Conservation (phyloP, 2,329 filamentous ascomycete species). For the Neonectria magnoliae region DNA sequence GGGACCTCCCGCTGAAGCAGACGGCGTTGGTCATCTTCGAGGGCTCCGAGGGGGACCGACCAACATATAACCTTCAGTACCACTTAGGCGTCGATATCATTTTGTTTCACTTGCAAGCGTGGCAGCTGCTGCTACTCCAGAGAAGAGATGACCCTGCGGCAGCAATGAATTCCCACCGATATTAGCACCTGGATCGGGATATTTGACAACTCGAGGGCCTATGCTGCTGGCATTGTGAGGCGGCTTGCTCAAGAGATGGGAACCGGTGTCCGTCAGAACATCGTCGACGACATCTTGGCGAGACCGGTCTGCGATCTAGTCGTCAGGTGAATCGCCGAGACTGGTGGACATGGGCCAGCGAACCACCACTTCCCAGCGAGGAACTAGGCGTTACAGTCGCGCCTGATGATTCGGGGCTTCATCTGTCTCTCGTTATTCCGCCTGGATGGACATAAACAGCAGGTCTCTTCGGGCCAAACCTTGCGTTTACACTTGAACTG, state of each 20-base stretch:
- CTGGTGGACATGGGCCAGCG: conserved; percentile 13
- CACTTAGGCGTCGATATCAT: neutral
- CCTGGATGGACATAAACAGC: neutral
- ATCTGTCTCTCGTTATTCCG: neutral
- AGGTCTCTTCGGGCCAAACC: neutral
- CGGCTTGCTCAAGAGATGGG: neutral
- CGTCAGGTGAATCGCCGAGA: conserved; percentile 14
- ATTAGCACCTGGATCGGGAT: neutral
- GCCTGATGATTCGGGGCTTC: neutral
- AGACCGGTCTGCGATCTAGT: neutral
- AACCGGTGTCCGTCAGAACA: neutral
- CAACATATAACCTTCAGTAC: neutral
- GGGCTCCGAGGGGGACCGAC: neutral
- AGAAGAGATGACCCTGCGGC: conserved; percentile 9
- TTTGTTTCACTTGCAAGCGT: conserved; percentile 8
- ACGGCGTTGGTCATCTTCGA: conserved; percentile 9
- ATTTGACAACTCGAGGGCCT: conserved; percentile 1
- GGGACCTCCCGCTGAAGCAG: conserved; percentile 20
- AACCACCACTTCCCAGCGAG: neutral
- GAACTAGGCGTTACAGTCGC: neutral
- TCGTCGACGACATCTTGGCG: conserved; percentile 4
- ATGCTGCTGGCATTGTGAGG: neutral
- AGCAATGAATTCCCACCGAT: neutral
- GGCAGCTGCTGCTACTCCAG: conserved; percentile 17
- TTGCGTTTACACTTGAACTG: conserved; percentile 1